A percentile compares a stretch with the other conserved stretches of the same genome.
Conservation (phyloP, 257 asterid genomes). For the Solanum ossicruentum region DNA sequence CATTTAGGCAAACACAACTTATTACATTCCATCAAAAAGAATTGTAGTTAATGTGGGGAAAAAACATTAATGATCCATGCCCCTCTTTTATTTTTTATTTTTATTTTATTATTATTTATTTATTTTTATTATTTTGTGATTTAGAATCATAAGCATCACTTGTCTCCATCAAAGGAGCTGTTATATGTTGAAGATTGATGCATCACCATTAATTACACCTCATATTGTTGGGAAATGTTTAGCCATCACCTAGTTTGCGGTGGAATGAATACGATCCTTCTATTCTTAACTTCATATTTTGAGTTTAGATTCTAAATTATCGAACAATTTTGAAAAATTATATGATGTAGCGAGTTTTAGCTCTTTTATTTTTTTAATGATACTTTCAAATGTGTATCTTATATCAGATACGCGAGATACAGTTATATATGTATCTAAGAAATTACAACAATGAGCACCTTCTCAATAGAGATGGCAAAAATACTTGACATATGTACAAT, state of each 20-base stretch:
- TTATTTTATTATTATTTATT: neutral
- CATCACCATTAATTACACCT: neutral
- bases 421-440: no score
- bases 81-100: neutral
- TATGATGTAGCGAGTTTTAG: fast-evolving
- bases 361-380: neutral
- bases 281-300: neutral
- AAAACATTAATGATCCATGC: neutral
- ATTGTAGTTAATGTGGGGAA: neutral
- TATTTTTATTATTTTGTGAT: neutral
- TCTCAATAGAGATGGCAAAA: neutral
- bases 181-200: neutral
- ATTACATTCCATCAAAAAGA: neutral
- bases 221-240: neutral
- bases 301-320: neutral
- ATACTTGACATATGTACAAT: neutral
- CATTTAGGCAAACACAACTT: neutral
- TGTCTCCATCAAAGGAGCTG: neutral
- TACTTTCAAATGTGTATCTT: neutral
- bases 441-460: neutral
- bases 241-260: fast-evolving
- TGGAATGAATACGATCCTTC: neutral
- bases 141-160: neutral
- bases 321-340: neutral
- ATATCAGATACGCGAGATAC: neutral